These are phyloP conservation scores for Penicillium fimorum DNA, from an alignment of 495 filamentous ascomycete genomes.

Conservation along the genomic window DNA sequence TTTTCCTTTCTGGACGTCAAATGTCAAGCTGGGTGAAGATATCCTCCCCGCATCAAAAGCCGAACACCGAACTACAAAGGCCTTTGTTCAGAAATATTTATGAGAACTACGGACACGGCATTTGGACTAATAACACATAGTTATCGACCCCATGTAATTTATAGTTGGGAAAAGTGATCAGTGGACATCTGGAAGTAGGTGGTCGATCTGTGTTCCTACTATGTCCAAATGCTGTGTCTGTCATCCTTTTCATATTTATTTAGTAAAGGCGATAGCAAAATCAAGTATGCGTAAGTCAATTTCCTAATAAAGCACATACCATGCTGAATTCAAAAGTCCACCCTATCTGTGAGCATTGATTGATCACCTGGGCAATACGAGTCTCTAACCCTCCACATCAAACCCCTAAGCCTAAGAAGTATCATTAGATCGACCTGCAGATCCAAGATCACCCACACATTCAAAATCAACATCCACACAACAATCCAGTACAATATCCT, in stretches of 20 bases:
- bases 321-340: neutral
- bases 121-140: too few relatives aligned
- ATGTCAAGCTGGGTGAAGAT: neutral
- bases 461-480: neutral
- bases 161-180: too few relatives aligned
- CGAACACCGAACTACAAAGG: neutral
- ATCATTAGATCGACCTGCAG: neutral
- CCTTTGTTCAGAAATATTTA: too few relatives aligned
- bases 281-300: neutral
- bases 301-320: neutral
- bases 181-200: too few relatives aligned
- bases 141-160: too few relatives aligned
- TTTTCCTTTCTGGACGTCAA: neutral
- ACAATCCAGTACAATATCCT: neutral
- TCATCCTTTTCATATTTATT: too few relatives aligned
- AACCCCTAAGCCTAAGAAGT: neutral
- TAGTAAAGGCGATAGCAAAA: too few relatives aligned
- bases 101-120: too few relatives aligned
- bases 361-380: neutral
- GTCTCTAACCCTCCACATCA: neutral
- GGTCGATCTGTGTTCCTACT: too few relatives aligned
- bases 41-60: neutral
- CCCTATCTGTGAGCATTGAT: neutral
- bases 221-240: too few relatives aligned
- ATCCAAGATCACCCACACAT: neutral